Percentiles rank a stretch among this genome's conserved stretches.
phyloP scores from a whole-genome alignment of 129 eudicot species.

The Cynara cardunculus region DNA sequence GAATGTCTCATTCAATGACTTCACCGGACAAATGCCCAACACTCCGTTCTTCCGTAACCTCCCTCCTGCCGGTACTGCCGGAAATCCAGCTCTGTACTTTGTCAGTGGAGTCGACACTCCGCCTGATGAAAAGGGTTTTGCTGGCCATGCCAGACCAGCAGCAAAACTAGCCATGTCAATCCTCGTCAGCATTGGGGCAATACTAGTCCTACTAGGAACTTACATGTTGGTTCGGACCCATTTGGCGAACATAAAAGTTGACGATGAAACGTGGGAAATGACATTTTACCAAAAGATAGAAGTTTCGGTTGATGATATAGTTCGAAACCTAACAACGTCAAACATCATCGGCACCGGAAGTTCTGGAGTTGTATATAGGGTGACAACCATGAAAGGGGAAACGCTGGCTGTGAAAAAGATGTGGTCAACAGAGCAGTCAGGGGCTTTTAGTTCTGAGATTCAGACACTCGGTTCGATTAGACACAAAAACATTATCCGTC shows the following conservation, averaged over 20 bases:
- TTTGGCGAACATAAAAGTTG: conserved; percentile 20
- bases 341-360: conserved; percentile 95
- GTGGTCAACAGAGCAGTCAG: conserved; percentile 89
- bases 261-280: conserved; percentile 56
- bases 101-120: conserved; percentile 39
- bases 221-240: conserved; percentile 50
- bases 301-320: conserved; percentile 62
- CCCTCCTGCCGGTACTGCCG: conserved; percentile 52
- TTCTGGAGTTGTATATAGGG: conserved; percentile 92
- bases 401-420: conserved; percentile 87
- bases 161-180: conserved; percentile 76
- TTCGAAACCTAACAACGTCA: conserved; percentile 55
- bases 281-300: conserved; percentile 91
- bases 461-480: conserved; percentile 81
- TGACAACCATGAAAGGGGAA: conserved; percentile 59
- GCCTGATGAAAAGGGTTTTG: conserved; percentile 28
- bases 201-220: conserved; percentile 62
- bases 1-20: conserved; percentile 76
- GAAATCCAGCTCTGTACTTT: conserved; percentile 50
- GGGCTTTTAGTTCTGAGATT: conserved; percentile 80
- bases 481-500: conserved; percentile 82
- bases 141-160: conserved; percentile 34
- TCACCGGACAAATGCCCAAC: conserved; percentile 75
- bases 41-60: conserved; percentile 71
- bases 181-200: conserved; percentile 68